phyloP scores from a whole-genome alignment of 148 eudicot genomes.

The Cornus kousa region DNA sequence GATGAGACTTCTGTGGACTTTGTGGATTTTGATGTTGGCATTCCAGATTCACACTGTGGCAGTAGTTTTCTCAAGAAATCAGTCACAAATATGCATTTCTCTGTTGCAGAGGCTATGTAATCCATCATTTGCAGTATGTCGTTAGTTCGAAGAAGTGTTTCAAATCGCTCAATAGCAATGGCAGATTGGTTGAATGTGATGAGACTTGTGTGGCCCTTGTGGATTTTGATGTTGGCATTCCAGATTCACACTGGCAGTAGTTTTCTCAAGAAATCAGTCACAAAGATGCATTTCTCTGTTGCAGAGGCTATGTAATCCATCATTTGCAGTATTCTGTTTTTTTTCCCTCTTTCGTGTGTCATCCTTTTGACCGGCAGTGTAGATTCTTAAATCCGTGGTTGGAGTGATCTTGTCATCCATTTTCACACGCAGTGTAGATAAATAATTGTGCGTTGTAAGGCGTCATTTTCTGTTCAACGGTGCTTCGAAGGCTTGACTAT shows the following conservation, averaged over 20 bases:
- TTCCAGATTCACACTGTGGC: slow-evolving; percentile 56
- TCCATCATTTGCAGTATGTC: not conserved
- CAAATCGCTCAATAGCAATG: slow-evolving; percentile 21
- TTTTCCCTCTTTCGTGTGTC: not conserved
- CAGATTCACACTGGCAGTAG: slow-evolving; percentile 62
- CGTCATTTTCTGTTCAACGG: not conserved
- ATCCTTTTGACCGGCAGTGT: not conserved
- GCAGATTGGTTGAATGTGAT: slow-evolving; percentile 16
- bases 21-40: slow-evolving; percentile 40
- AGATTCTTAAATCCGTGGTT: not conserved
- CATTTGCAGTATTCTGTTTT: not conserved
- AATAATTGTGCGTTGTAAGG: not conserved
- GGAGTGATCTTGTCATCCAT: not conserved
- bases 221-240: slow-evolving; percentile 45
- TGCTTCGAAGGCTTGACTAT: not conserved
- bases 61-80: slow-evolving; percentile 65
- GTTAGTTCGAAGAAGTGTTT: slow-evolving; percentile 28
- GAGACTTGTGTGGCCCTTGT: slow-evolving; percentile 21
- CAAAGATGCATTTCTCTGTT: slow-evolving; percentile 46
- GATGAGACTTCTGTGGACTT: slow-evolving; percentile 21
- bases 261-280: slow-evolving; percentile 51
- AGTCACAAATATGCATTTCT: slow-evolving; percentile 40
- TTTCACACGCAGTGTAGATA: not conserved
- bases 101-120: slow-evolving; percentile 59
- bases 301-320: slow-evolving; percentile 49